Evolutionary conservation across 352 stramenopile genomes (phyloP).

Genomic region (Globisporangium ultimum): DNA sequence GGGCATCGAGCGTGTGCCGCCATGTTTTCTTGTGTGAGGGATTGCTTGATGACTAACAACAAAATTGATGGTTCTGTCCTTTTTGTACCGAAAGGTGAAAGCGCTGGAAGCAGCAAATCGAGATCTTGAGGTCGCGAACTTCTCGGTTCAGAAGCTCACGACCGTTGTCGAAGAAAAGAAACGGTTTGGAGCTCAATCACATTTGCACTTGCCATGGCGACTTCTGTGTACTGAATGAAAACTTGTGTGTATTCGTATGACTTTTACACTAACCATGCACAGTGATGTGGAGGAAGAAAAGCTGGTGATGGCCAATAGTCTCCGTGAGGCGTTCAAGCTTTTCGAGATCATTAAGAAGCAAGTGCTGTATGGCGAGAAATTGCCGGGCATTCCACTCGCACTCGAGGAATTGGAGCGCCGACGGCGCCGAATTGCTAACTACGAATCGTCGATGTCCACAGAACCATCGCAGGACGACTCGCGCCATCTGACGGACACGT

Average conservation of each 20-base stretch:
- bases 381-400: neutral
- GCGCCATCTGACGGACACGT: conserved; percentile 9
- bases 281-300: conserved; percentile 3
- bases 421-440: neutral
- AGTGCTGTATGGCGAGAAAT: neutral
- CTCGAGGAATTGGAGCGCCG: neutral
- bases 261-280: neutral
- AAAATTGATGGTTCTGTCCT: no score
- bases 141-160: neutral
- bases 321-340: neutral
- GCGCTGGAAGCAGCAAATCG: conserved; percentile 1
- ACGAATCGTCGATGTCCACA: conserved; percentile 9
- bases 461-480: conserved; percentile 11
- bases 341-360: conserved; percentile 7
- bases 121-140: neutral
- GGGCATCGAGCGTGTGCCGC: neutral
- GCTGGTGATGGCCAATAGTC: neutral
- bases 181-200: neutral
- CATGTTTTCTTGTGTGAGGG: neutral
- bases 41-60: no score
- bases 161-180: neutral
- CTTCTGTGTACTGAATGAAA: no score
- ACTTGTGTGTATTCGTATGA: neutral
- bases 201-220: neutral
- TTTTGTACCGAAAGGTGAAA: neutral